Base-by-base conservation (phyloP, 768 basidiomycete species). In the Mycena olivaceomarginata region DNA sequence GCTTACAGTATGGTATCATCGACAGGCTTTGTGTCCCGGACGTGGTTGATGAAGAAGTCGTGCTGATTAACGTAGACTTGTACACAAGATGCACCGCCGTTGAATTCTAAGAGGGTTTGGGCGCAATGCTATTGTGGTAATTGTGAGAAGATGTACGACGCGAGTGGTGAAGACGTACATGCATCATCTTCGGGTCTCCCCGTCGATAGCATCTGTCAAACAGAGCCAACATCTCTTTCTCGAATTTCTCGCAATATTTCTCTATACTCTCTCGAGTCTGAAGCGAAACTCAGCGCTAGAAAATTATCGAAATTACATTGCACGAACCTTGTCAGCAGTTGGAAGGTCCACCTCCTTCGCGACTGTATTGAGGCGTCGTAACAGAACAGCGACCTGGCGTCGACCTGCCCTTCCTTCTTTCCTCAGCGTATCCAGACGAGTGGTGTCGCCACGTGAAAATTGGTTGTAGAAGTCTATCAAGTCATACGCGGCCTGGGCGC, bases 41-140 rank as follows among this genome's bases (percentile, higher is more conserved):
- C 93, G 70, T 96, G 92, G 83, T 98, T 98, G 84, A 99, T 99
- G 89, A 99, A 99, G 89, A 99, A 99, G 84, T 99, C 98, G 81
- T 99, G 98, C 83, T 99, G 98, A 82, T 99, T 99, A 71, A 99
- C 98, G 81, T 99, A 99, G 15, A 99, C 96, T 85, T 99, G 98
- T 7, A 99, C 95, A 82, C 98, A 99, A 0, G 97, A 98, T 59
- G 95, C 89, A 11, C 98, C 98, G 8, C 98, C 98, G 79, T 99
- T 99, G 87, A 99, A 99, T 84, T 99, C 98, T 20, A 98, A 91
- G 8, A 99, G 88, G 3, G 97, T 98, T 87, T 98, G 96, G 0
- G 98, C 98, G 82, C 98, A 99, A 83, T 99, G 98, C 98, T 99
- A 81, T 51, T 59, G 4, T 40, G 53, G 13, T 16, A 56, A n/a